phyloP scores from a whole-genome alignment of 2,329 filamentous ascomycete genomes.

The Aspergillus aculeatinus region DNA sequence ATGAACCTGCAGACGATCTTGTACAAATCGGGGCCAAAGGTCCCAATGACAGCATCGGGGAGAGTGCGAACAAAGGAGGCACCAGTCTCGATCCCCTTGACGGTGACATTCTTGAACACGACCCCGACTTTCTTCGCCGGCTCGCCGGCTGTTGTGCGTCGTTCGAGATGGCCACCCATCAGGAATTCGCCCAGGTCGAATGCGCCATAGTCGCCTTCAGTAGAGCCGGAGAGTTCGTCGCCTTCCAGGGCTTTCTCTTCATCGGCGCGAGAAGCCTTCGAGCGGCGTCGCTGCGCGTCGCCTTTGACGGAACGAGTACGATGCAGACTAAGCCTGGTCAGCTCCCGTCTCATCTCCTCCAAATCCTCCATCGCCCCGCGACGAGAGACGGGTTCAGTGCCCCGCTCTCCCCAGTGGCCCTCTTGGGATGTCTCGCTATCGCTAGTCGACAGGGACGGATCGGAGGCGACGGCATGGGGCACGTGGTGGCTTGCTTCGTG shows the following conservation, averaged over 20 bases:
- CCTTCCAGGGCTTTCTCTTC: conserved; percentile 52
- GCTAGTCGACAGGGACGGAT: conserved; percentile 17
- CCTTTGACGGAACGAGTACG: conserved; percentile 33
- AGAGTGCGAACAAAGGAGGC: conserved; percentile 70
- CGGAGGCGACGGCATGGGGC: conserved; percentile 10
- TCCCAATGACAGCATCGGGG: conserved; percentile 71
- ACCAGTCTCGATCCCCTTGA: conserved; percentile 67
- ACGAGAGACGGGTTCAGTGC: conserved; percentile 56
- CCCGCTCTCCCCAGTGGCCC: conserved; percentile 64
- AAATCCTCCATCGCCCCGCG: conserved; percentile 59
- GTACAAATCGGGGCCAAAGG: conserved; percentile 79
- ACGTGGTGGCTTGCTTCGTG: neutral
- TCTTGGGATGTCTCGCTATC: conserved; percentile 27
- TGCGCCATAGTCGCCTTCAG: conserved; percentile 37
- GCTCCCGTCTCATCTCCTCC: conserved; percentile 56
- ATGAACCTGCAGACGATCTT: conserved; percentile 57
- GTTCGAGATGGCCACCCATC: conserved; percentile 73
- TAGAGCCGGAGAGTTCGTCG: conserved; percentile 17
- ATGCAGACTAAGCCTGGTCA: conserved; percentile 54
- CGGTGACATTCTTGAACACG: conserved; percentile 72
- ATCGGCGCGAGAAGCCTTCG: conserved; percentile 26
- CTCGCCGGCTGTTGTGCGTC: conserved; percentile 60
- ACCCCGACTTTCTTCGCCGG: conserved; percentile 77
- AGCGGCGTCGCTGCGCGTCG: conserved; percentile 29
- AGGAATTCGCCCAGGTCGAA: conserved; percentile 72